A percentile compares a stretch with the other conserved stretches of the same genome.
Evolutionary conservation across 83 land plant species (phyloP).

Genomic region (Picea abies): DNA sequence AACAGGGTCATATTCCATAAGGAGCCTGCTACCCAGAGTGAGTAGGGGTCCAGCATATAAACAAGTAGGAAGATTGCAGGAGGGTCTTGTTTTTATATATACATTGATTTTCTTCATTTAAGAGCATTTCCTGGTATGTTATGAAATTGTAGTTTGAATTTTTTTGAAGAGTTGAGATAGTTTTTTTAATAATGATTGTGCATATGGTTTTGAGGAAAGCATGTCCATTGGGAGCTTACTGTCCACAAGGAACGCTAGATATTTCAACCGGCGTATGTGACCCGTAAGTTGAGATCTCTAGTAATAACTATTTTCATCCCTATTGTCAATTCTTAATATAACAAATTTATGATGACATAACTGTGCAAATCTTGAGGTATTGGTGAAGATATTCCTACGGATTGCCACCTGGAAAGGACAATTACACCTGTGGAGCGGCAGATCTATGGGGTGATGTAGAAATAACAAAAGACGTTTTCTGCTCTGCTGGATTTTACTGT

Average conservation of each 20-base stretch:
- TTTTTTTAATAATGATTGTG: not conserved
- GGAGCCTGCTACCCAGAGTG: too few species aligned
- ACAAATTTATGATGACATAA: conserved; percentile 11
- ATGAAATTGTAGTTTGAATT: not conserved
- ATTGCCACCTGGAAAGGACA: conserved; percentile 41
- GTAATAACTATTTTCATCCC: not conserved
- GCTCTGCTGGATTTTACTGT: too few species aligned
- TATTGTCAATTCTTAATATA: not conserved
- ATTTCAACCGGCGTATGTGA: conserved; percentile 65
- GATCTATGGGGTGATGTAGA: conserved; percentile 15
- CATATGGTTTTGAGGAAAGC: conserved; percentile 43
- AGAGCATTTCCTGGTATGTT: not conserved
- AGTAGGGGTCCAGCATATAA: too few species aligned
- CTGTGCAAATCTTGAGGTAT: conserved; percentile 23
- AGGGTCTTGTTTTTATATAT: not conserved
- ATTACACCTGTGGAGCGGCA: conserved; percentile 81
- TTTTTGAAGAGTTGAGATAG: not conserved
- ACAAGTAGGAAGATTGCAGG: too few species aligned
- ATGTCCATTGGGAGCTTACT: conserved; percentile 88
- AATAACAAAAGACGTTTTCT: too few species aligned
- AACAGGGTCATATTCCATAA: too few species aligned
- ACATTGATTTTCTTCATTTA: not conserved
- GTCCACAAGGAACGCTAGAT: conserved; percentile 68
- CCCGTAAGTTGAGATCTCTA: conserved; percentile 68
- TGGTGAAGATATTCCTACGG: conserved; percentile 69